These are phyloP conservation scores for Pythium scleroteichum DNA, from an alignment of 352 stramenopile genomes.

Conservation along the genomic window DNA sequence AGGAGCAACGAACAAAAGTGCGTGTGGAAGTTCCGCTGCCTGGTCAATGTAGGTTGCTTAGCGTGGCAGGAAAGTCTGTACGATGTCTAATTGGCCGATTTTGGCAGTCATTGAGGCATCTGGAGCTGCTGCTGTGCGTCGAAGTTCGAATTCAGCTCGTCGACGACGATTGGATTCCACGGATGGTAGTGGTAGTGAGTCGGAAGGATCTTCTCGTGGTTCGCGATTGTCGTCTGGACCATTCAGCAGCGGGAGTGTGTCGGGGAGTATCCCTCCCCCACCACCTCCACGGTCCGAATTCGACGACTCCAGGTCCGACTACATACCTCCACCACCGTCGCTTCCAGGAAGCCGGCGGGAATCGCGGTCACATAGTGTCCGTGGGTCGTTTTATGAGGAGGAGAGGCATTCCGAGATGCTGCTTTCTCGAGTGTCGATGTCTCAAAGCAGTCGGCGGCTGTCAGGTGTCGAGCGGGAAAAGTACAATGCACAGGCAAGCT, in stretches of 20 bases:
- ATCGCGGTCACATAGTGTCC: constrained; percentile 59
- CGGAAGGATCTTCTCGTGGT: constrained; percentile 54
- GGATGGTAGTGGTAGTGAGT: constrained; percentile 40
- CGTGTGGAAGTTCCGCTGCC: constrained; percentile 73
- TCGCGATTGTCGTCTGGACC: constrained; percentile 59
- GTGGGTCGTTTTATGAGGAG: constrained; percentile 46
- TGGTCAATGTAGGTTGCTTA: constrained; percentile 62
- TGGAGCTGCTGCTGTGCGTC: constrained; percentile 15
- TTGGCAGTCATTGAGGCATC: constrained; percentile 54
- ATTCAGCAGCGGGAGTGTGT: constrained; percentile 26
- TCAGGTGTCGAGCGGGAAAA: constrained; percentile 47
- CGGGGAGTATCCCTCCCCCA: constrained; percentile 41
- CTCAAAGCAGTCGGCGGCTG: constrained; percentile 39
- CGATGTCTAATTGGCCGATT: neutral
- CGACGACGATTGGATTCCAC: constrained; percentile 38
- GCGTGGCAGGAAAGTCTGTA: neutral
- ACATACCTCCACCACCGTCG: constrained; percentile 30
- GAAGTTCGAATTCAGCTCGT: constrained; percentile 23
- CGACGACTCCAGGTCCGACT: constrained; percentile 26
- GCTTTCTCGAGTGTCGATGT: constrained; percentile 44
- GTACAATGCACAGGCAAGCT: constrained; percentile 47
- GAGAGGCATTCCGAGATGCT: constrained; percentile 37
- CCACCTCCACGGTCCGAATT: constrained; percentile 42
- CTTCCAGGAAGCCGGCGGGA: constrained; percentile 26
- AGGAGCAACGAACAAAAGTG: constrained; percentile 59